Evolutionary conservation across 2,329 filamentous ascomycete species (phyloP).

Genomic region (Botrytis medusae): DNA sequence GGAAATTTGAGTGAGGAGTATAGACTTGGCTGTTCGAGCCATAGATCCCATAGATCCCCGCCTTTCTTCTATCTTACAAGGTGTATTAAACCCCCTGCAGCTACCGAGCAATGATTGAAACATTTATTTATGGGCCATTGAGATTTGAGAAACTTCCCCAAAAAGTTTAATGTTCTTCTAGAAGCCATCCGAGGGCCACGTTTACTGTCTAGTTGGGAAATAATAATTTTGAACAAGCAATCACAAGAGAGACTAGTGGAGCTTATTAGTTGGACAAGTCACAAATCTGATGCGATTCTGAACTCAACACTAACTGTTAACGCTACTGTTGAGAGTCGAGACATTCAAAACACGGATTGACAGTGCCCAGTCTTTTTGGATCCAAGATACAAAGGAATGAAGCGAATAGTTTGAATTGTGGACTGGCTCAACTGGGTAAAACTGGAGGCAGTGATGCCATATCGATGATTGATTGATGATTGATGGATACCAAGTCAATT

Average conservation of each 20-base stretch:
- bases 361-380: neutral
- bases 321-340: neutral
- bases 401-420: neutral
- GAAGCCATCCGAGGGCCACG: neutral
- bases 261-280: neutral
- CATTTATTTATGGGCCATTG: neutral
- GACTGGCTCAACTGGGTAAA: neutral
- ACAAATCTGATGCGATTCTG: neutral
- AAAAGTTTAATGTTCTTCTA: slow-evolving; percentile 11
- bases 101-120: neutral
- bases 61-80: neutral
- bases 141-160: neutral
- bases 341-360: neutral
- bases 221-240: neutral
- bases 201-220: neutral
- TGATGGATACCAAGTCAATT: neutral
- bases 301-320: neutral
- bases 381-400: neutral
- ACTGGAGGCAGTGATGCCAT: neutral
- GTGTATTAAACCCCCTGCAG: neutral
- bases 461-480: neutral
- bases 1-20: neutral
- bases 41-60: neutral
- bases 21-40: slow-evolving; percentile 8
- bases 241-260: neutral